phyloP scores from a whole-genome alignment of 73 alveolate genomes.

The Urostyla sp. region DNA sequence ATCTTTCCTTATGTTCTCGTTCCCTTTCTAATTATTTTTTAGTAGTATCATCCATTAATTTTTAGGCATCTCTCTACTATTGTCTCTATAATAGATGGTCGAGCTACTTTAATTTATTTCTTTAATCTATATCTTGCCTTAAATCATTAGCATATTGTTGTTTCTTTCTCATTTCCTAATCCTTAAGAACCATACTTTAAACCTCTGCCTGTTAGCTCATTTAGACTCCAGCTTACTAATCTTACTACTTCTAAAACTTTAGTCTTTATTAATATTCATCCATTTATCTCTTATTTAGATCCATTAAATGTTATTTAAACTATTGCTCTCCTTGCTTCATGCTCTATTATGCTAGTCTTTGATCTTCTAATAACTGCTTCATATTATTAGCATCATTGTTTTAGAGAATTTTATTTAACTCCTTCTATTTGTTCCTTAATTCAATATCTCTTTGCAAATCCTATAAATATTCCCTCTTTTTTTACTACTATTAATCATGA shows the following conservation, averaged over 20 bases:
- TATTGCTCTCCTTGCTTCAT: slow-evolving; percentile 10
- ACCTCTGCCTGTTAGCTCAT: slow-evolving; percentile 16
- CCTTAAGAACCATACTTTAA: neutral
- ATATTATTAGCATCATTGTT: slow-evolving; percentile 12
- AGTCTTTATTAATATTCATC: slow-evolving; percentile 23
- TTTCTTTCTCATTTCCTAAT: neutral
- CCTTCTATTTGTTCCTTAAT: slow-evolving; percentile 27
- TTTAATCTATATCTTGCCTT: slow-evolving; percentile 16
- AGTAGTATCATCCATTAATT: neutral
- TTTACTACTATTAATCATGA: neutral
- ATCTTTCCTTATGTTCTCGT: neutral
- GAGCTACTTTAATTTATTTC: slow-evolving; percentile 31
- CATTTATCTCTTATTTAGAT: slow-evolving; percentile 22
- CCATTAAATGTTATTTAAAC: neutral
- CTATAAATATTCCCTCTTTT: slow-evolving; percentile 29
- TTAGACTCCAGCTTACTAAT: neutral
- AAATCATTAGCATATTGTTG: neutral
- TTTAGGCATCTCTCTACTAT: slow-evolving; percentile 6
- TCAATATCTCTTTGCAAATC: slow-evolving; percentile 41
- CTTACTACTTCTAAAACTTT: slow-evolving; percentile 24
- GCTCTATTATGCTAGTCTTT: neutral
- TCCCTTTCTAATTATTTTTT: slow-evolving; percentile 14
- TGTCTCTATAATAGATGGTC: neutral
- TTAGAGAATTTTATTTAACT: slow-evolving; percentile 3
- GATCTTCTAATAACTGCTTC: no score